Percentiles rank a stretch among this genome's conserved stretches.
These are phyloP conservation scores for Rachicladosporium sp. DNA, from an alignment of 2,329 filamentous ascomycete species.

Conservation along the genomic window DNA sequence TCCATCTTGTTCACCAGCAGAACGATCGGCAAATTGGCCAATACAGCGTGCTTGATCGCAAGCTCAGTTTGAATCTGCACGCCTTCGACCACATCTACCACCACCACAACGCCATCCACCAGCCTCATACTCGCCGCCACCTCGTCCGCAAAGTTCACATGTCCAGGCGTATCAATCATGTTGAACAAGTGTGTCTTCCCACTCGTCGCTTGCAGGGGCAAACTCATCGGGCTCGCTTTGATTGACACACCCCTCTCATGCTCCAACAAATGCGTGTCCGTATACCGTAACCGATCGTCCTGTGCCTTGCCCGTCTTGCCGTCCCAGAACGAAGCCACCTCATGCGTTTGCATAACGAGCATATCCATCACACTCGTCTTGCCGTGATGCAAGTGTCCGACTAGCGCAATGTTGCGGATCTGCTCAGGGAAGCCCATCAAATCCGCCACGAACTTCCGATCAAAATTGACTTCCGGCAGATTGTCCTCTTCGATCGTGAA, in stretches of 20 bases:
- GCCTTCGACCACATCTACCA: conserved; percentile 98
- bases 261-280: conserved; percentile 81
- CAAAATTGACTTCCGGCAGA: conserved; percentile 76
- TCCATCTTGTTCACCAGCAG: conserved; percentile 97
- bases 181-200: conserved; percentile 94
- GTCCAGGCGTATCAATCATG: conserved; percentile 88
- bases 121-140: conserved; percentile 78
- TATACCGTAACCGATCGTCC: conserved; percentile 88
- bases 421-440: conserved; percentile 93
- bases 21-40: conserved; percentile 79
- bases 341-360: conserved; percentile 90
- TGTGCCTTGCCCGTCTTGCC: conserved; percentile 67
- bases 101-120: conserved; percentile 80
- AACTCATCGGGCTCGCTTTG: conserved; percentile 87
- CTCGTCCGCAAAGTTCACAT: conserved; percentile 97
- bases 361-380: conserved; percentile 99
- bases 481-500: conserved; percentile 89
- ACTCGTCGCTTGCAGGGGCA: conserved; percentile 76
- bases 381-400: conserved; percentile 88
- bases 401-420: conserved; percentile 82
- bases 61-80: conserved; percentile 95
- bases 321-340: conserved; percentile 66
- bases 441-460: conserved; percentile 85
- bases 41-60: conserved; percentile 87
- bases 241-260: conserved; percentile 81